Conservation (phyloP, 2,329 filamentous ascomycete species). For the Aspergillus piperis region DNA sequence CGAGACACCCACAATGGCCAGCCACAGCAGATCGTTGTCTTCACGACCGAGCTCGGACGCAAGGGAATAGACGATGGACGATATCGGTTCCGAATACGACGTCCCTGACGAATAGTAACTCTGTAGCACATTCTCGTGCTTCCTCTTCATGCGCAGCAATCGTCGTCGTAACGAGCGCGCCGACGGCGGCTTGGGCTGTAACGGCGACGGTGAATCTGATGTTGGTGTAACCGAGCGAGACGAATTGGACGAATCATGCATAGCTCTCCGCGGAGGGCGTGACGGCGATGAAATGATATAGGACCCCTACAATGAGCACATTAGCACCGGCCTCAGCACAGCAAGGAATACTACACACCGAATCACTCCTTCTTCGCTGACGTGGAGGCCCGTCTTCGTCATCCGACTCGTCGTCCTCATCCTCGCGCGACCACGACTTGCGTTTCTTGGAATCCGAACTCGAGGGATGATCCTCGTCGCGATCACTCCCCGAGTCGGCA, state of each 20-base stretch:
- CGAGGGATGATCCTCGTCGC: conserved; percentile 52
- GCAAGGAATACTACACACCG: conserved; percentile 54
- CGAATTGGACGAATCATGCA: conserved; percentile 47
- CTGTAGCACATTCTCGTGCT: conserved; percentile 74
- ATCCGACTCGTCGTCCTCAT: conserved; percentile 66
- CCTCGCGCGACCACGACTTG: conserved; percentile 74
- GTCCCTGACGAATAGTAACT: conserved; percentile 84
- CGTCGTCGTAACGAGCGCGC: conserved; percentile 70
- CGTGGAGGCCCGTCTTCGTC: conserved; percentile 74
- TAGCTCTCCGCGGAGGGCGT: conserved; percentile 44
- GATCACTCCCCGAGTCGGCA: conserved; percentile 60
- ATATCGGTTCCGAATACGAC: conserved; percentile 92
- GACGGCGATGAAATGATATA: conserved; percentile 45
- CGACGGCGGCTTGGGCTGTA: conserved; percentile 62
- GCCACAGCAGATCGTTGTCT: conserved; percentile 94
- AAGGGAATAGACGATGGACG: conserved; percentile 89
- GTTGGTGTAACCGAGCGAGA: conserved; percentile 49
- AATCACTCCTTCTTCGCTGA: conserved; percentile 84
- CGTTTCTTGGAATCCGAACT: conserved; percentile 62
- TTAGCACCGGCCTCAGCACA: conserved; percentile 10
- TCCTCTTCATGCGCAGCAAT: conserved; percentile 71
- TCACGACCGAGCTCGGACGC: conserved; percentile 93
- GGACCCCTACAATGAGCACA: conserved; percentile 32
- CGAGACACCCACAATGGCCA: conserved; percentile 91
- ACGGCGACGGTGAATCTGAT: conserved; percentile 42